Base-by-base conservation (phyloP, 306 rosid genomes). In the Lathyrus sativus region DNA sequence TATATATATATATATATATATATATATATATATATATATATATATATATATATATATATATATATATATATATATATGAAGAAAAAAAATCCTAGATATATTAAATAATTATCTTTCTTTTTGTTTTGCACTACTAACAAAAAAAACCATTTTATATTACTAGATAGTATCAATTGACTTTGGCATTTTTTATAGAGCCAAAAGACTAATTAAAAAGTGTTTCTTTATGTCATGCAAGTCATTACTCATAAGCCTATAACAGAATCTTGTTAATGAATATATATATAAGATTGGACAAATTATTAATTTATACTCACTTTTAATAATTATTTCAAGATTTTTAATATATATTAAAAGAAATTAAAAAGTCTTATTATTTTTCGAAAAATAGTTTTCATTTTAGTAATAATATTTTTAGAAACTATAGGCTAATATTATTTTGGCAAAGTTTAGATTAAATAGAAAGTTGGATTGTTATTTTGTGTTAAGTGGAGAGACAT, bases 171-270 rank as follows among this genome's bases (percentile, higher is more conserved):
- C 22, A 58, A 14, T 33, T 15, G 66, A 46, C 31, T 9, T 38
- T 38, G 66, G 31, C 48, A 61, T 61, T 61, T 60, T 61, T 61
- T 31, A 61, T 61, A 56, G 62, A 38, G 66, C 49, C 66, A 61
- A 58, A 61, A 9, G 8, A 35, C n/a, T n/a, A 5, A 37, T 60
- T 9, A 37, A 38, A 61, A 61, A 38, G 15, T 10, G 29, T 38
- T 37, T 37, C 31, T 61, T 17, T 61, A 17, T 61, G 29, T 59
- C 66, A 61, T 61, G 66, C 66, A 17, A 61, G 46, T 38, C 48
- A 61, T 14, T 17, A 37, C 46, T 33, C 43, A 58, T 8, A 14
- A 58, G 6, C 13, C 43, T 10, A 39, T 10, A 17, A 37, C 29
- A 61, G 9, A 61, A 39, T 35, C 9, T 35, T 15, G 24, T 44